Evolutionary conservation across 257 asterid species (phyloP), one percentile per base, ranked within the genome.

Genomic region (Nicotiana attenuata): DNA sequence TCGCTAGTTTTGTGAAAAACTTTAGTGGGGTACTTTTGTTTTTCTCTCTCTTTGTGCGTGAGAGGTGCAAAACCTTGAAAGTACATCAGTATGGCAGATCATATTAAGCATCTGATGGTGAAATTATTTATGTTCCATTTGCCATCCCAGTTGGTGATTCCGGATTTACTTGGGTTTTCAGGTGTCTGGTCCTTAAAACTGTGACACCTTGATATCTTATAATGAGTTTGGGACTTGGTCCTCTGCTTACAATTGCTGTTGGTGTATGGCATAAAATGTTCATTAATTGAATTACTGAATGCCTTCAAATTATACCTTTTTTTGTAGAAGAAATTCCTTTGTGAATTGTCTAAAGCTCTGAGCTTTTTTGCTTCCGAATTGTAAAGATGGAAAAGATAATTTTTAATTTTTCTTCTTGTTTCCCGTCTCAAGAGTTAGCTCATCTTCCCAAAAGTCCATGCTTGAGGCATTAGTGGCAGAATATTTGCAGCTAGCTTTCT

Each of bases 371-470:
- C 41, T 68, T 50, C 10, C 19, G 28, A 68, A 38, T 45, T 38
- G 77, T 35, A 38, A 67, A 50, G 16, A 50, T 50, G 55, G 55
- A 50, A 50, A 33, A 38, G 15, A 67, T 68, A 35, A 68, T 38
- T 26, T 19, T 68, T 68, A 38, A 68, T 38, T n/a, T 35, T 68
- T n/a, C 77, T n/a, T 68, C 38, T 35, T 38, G 56, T 68, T 68
- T 68, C 20, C 41, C n/a, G 77, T 68, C 13, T 68, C 77, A 68
- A 68, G 56, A 38, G 7, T 38, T 38, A 17, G 31, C 29, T 38
- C 56, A 68, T 68, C 77, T 68, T 50, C 77, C 56, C 15, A 68
- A 68, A 67, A 68, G n/a, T 68, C 5, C 77, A 68, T 68, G 76
- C n/a, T 68, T 38, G 77, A n/a, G 56, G 19, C 52, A 17, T 67